These are phyloP conservation scores for Tetratostichococcus sp. DNA, from an alignment of 139 green algal species.

Conservation along the genomic window DNA sequence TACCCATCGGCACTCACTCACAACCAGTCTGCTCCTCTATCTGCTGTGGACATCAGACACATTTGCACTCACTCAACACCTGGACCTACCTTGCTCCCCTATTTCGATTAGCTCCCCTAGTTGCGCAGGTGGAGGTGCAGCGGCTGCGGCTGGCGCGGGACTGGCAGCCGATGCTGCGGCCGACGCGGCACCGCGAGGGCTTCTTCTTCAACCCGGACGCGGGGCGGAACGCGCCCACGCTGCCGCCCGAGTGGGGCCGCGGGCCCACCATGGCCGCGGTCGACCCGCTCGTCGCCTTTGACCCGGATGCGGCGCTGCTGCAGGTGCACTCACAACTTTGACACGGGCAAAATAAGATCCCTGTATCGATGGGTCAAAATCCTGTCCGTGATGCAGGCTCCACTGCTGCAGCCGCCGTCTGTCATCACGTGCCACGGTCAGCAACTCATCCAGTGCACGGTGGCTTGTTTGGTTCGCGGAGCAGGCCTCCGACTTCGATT, in stretches of 20 bases:
- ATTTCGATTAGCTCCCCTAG: too few relatives aligned
- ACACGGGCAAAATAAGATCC: too few relatives aligned
- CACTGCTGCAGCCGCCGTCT: neutral
- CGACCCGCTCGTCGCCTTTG: neutral
- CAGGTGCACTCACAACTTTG: neutral
- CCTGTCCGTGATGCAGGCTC: too few relatives aligned
- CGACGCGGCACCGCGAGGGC: neutral
- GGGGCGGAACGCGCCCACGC: neutral
- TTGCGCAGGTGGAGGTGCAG: neutral
- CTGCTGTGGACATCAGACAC: too few relatives aligned
- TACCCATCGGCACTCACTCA: too few relatives aligned
- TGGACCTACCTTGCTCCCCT: too few relatives aligned
- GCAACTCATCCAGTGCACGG: too few relatives aligned
- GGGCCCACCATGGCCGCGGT: neutral
- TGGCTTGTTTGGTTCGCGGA: too few relatives aligned
- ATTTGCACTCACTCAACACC: too few relatives aligned
- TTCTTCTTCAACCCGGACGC: conserved; percentile 2
- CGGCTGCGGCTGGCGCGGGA: neutral
- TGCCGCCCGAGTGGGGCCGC: neutral
- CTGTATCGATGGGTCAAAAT: too few relatives aligned
- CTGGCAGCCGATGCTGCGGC: neutral
- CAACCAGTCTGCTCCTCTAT: too few relatives aligned
- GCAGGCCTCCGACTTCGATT: too few relatives aligned
- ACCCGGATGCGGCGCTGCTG: neutral
- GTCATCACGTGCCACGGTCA: neutral